Evolutionary conservation across 164 flowering plant genomes (phyloP).

Genomic region (Aristolochia contorta): DNA sequence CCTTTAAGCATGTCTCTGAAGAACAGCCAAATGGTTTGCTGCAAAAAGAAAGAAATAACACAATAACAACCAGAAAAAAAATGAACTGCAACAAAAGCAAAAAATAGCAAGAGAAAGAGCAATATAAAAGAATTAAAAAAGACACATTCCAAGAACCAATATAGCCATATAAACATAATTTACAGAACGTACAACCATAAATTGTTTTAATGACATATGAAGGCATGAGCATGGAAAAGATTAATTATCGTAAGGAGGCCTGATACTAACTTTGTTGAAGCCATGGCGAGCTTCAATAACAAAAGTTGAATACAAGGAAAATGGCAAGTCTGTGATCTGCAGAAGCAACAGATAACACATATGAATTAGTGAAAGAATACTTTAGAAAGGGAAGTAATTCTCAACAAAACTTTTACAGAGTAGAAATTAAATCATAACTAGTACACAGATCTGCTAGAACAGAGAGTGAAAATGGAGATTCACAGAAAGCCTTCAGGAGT

Average conservation of each 20-base stretch:
- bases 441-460: too few species aligned
- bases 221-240: too few species aligned
- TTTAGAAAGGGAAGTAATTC: too few species aligned
- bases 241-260: neutral
- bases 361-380: neutral
- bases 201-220: too few species aligned
- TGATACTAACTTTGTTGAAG: conserved; percentile 71
- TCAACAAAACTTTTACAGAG: too few species aligned
- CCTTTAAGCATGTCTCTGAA: conserved; percentile 85
- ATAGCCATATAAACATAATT: too few species aligned
- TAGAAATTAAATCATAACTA: too few species aligned
- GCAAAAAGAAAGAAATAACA: conserved; percentile 16
- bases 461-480: too few species aligned
- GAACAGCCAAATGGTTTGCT: conserved; percentile 95
- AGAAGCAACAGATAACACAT: conserved; percentile 5
- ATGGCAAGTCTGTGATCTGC: conserved; percentile 97
- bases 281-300: conserved; percentile 97
- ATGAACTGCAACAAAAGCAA: neutral
- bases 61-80: neutral
- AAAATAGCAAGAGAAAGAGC: neutral
- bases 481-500: too few species aligned
- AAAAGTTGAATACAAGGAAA: conserved; percentile 93
- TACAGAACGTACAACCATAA: too few species aligned
- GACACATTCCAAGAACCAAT: neutral
- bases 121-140: neutral